Evolutionary conservation across 441 rosid species (phyloP).

Genomic region (Adansonia grandidieri): DNA sequence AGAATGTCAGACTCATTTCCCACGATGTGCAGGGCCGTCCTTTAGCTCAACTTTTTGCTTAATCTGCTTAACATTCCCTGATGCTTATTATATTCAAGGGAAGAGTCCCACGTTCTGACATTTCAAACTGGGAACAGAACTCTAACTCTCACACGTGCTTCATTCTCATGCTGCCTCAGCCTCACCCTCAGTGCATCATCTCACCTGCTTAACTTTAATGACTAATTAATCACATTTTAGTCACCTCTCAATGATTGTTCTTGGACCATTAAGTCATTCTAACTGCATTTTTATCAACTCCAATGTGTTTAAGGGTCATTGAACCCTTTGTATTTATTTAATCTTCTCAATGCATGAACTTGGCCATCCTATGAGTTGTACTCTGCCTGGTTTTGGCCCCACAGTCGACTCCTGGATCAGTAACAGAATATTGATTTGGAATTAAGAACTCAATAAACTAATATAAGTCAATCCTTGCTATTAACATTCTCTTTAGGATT

Average conservation of each 20-base stretch:
- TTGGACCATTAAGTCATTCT: constrained; percentile 28
- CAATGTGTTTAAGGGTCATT: constrained; percentile 21
- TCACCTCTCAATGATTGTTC: constrained; percentile 24
- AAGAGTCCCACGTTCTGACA: constrained; percentile 53
- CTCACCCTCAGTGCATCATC: constrained; percentile 18
- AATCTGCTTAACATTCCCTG: constrained; percentile 29
- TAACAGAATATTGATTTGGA: constrained; percentile 38
- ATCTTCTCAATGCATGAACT: constrained; percentile 38
- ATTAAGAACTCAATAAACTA: constrained; percentile 31
- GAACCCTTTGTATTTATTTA: constrained; percentile 27
- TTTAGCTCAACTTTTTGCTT: constrained; percentile 23
- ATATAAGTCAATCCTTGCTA: constrained; percentile 41
- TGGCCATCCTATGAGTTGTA: constrained; percentile 52
- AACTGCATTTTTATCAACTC: constrained; percentile 32
- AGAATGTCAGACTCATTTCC: constrained; percentile 39
- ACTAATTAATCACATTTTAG: constrained; percentile 29
- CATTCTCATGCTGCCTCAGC: constrained; percentile 8
- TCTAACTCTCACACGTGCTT: constrained; percentile 26
- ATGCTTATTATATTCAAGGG: constrained; percentile 43
- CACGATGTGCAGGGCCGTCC: constrained; percentile 54
- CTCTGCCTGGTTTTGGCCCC: constrained; percentile 46
- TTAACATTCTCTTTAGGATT: constrained; percentile 29
- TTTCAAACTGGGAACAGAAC: constrained; percentile 21
- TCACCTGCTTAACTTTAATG: constrained; percentile 3
- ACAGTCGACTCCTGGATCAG: constrained; percentile 46